Conservation (phyloP, 2,329 filamentous ascomycete species). For the Apiospora malaysiana region DNA sequence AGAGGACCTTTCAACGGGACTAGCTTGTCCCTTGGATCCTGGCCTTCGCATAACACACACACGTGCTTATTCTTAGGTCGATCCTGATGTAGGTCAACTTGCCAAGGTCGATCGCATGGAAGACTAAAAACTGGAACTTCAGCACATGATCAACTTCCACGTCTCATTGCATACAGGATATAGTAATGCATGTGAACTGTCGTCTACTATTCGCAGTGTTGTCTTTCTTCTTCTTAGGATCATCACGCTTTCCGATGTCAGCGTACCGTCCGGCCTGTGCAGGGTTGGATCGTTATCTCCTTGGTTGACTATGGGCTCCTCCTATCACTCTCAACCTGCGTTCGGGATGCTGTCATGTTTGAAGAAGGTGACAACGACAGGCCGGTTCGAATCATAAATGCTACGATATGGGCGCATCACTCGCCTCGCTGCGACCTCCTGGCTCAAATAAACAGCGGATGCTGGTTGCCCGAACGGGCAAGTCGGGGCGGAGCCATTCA, state of each 20-base stretch:
- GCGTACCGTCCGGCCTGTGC: not conserved
- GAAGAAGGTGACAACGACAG: slow-evolving; percentile 7
- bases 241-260: too few species aligned
- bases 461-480: slow-evolving; percentile 12
- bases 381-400: not conserved
- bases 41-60: not conserved
- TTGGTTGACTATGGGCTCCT: not conserved
- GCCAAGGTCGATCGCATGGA: not conserved
- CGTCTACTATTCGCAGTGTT: not conserved
- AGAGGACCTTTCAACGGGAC: not conserved
- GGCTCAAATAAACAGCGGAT: slow-evolving; percentile 11
- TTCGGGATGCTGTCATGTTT: not conserved
- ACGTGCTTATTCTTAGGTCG: not conserved
- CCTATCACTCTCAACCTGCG: not conserved
- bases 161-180: not conserved
- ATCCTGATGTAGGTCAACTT: not conserved
- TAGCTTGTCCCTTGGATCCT: not conserved
- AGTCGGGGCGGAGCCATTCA: slow-evolving; percentile 8
- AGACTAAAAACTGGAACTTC: not conserved
- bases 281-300: not conserved
- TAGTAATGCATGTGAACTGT: not conserved
- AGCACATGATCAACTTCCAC: not conserved
- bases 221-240: too few species aligned
- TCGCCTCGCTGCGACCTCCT: not conserved
- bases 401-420: not conserved